A percentile compares a stretch with the other conserved stretches of the same genome.
Conservation (phyloP, 75 land plant species). For the Cryptomeria japonica region DNA sequence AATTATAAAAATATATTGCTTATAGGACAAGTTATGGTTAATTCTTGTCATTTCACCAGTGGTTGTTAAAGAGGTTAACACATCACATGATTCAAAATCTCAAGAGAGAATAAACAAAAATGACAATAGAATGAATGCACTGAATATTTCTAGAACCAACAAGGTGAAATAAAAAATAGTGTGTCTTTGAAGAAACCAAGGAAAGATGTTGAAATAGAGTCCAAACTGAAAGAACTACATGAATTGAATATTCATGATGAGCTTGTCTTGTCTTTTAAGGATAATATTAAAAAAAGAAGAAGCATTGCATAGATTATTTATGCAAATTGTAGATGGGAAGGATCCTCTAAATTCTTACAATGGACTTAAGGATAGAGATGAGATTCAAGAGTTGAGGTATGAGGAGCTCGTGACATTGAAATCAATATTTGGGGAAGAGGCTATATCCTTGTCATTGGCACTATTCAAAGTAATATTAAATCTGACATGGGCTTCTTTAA, state of each 20-base stretch:
- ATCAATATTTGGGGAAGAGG: conserved; percentile 34
- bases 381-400: conserved; percentile 17
- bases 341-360: neutral
- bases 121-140: no score
- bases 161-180: conserved; percentile 11
- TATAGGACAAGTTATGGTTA: no score
- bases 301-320: conserved; percentile 26
- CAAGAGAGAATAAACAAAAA: no score
- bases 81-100: no score
- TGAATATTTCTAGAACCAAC: no score
- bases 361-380: neutral
- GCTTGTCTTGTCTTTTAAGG: conserved; percentile 49
- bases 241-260: conserved; percentile 23
- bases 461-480: conserved; percentile 14
- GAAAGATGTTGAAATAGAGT: conserved; percentile 18
- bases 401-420: conserved; percentile 31
- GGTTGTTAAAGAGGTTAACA: no score
- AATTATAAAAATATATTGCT: no score
- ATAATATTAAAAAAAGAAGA: conserved; percentile 37
- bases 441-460: conserved; percentile 3
- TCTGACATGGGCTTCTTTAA: neutral
- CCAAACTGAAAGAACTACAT: conserved; percentile 12
- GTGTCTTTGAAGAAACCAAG: conserved; percentile 17
- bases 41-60: no score
- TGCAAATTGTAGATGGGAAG: neutral